Evolutionary conservation across 202 grass and related monocot species (phyloP), one percentile per base, ranked within the genome.

Genomic region (Thinopyrum obtusiflorum): DNA sequence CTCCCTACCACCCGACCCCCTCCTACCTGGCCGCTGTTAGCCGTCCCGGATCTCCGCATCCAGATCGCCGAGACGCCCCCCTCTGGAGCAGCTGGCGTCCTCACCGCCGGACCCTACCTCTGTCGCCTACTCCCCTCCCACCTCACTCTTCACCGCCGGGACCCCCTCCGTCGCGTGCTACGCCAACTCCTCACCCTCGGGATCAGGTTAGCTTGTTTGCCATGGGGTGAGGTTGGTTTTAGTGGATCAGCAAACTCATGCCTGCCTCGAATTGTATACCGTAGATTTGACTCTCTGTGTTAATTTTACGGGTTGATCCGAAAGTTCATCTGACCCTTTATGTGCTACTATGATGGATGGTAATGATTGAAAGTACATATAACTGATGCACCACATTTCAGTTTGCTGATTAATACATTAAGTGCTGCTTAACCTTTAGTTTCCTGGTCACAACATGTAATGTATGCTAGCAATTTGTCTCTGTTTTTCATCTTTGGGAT

Each of bases 41-140:
- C 46, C 73, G 26, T 32, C 26, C 73, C 44, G 73, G 73, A 76
- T 76, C 73, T 76, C 73, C 73, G 46, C 73, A 47, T 76, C 46
- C 73, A 76, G 46, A 76, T 76, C 73, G 25, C 46, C 46, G 15
- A 46, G 46, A 55, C 46, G 25, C 17, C 27, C 46, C 65, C 65
- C 13, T 3, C 25, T 55, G 72, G 46, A 76, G 72, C 26, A n/a
- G 14, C 44, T 4, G 72, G 72, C 46, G 26, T 55, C 72, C 26
- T 76, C 26, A 29, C 46, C 23, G 42, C 71, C 73, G 73, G 73
- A 55, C 25, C 42, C 40, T 9, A 18, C 71, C 4, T 74, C 42
- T 29, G 42, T 18, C 24, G 13, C 71, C 24, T 32, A 20, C 46
- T n/a, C 15, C 72, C 46, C 42, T 4, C 44, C 25, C 40, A 29